phyloP scores from a whole-genome alignment of 768 basidiomycete genomes.

The Tephrocybe sp. region DNA sequence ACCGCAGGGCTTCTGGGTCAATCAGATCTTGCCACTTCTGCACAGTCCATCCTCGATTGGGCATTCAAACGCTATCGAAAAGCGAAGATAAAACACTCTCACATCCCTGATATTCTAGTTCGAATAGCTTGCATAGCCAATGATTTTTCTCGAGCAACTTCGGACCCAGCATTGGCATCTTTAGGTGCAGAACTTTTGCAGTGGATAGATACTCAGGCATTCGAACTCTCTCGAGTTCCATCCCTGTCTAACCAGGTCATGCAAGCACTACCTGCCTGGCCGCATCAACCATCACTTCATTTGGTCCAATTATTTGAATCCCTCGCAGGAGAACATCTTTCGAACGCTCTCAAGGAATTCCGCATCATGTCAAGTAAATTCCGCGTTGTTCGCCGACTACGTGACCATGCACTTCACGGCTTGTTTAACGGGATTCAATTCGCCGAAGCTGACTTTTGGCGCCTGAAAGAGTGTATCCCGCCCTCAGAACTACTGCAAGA shows the following conservation, averaged over 20 bases:
- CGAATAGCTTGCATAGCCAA: conserved; percentile 63
- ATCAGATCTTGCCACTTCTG: conserved; percentile 60
- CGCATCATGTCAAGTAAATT: conserved; percentile 76
- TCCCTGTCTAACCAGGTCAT: conserved; percentile 40
- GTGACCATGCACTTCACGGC: conserved; percentile 39
- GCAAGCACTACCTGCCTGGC: conserved; percentile 74
- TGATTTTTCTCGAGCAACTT: conserved; percentile 41
- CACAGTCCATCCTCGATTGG: conserved; percentile 81
- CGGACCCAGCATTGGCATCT: conserved; percentile 25
- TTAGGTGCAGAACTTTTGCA: conserved; percentile 44
- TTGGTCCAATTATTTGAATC: conserved; percentile 45
- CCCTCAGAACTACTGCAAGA: conserved; percentile 47
- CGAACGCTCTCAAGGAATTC: conserved; percentile 53
- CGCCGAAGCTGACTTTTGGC: conserved; percentile 72
- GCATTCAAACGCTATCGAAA: conserved; percentile 53
- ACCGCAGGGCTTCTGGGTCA: conserved; percentile 64
- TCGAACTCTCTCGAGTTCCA: conserved; percentile 35
- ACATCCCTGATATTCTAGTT: conserved; percentile 64
- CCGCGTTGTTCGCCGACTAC: conserved; percentile 65
- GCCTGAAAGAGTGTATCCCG: conserved; percentile 77
- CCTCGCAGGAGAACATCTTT: conserved; percentile 46
- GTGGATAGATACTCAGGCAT: conserved; percentile 9
- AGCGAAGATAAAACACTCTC: conserved; percentile 39
- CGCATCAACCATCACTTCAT: conserved; percentile 51
- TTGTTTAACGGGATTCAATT: conserved; percentile 46